Evolutionary conservation across 306 rosid genomes (phyloP).

Genomic region (Rosa rugosa): DNA sequence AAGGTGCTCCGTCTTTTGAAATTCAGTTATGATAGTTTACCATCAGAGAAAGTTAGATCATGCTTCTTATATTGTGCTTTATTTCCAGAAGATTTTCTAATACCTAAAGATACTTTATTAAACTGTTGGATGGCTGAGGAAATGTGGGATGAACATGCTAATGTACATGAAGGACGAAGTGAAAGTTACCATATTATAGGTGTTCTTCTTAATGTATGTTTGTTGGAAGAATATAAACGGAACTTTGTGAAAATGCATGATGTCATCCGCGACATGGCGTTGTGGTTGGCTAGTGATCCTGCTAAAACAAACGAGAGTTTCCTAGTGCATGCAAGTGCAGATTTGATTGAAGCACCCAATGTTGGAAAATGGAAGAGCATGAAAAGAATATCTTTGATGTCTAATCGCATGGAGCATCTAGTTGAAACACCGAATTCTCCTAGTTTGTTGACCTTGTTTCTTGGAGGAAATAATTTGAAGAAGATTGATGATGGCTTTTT

Average conservation of each 20-base stretch:
- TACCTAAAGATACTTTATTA: no score
- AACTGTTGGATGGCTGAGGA: no score
- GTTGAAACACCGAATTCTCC: neutral
- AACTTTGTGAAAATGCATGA: slow-evolving; percentile 16
- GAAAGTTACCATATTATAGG: no score
- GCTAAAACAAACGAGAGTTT: neutral
- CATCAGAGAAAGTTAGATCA: neutral
- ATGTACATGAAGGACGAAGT: no score
- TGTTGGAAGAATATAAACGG: no score
- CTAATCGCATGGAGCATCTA: neutral
- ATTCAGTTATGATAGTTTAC: slow-evolving; percentile 21
- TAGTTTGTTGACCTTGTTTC: slow-evolving; percentile 13
- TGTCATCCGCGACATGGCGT: neutral
- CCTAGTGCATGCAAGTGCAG: neutral
- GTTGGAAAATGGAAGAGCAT: neutral
- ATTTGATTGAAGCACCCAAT: neutral
- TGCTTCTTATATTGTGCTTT: slow-evolving; percentile 24
- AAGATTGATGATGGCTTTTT: neutral
- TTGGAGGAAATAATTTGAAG: neutral
- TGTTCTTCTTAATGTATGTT: no score
- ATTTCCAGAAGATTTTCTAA: no score
- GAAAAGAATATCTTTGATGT: slow-evolving; percentile 2
- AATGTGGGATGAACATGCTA: no score
- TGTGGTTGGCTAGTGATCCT: neutral
- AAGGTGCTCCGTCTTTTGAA: slow-evolving; percentile 14